phyloP scores from a whole-genome alignment of 2,329 filamentous ascomycete genomes.

The Pezicula radicicola region DNA sequence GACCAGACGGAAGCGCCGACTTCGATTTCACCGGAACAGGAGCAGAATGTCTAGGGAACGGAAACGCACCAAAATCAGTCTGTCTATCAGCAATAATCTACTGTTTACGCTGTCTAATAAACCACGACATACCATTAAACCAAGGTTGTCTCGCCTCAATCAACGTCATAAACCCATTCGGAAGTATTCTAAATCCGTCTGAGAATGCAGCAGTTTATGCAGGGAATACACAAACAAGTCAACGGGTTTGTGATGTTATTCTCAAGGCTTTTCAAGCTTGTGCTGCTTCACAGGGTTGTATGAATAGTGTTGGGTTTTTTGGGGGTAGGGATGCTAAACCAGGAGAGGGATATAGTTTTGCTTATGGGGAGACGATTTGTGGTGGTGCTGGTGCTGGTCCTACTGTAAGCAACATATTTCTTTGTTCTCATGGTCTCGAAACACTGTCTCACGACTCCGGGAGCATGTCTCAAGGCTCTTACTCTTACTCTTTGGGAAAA shows the following conservation, averaged over 20 bases:
- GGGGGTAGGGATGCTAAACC: constrained; percentile 60
- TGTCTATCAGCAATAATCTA: constrained; percentile 82
- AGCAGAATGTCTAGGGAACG: constrained; percentile 70
- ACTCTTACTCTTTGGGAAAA: too few relatives aligned
- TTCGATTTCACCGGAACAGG: constrained; percentile 77
- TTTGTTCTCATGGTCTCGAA: too few relatives aligned
- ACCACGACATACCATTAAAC: constrained; percentile 78
- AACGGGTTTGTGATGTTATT: constrained; percentile 71
- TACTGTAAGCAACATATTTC: too few relatives aligned
- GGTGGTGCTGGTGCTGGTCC: constrained; percentile 71
- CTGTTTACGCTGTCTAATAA: constrained; percentile 73
- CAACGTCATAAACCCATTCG: constrained; percentile 64
- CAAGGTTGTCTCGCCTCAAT: constrained; percentile 77
- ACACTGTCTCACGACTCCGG: too few relatives aligned
- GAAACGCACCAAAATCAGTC: constrained; percentile 75
- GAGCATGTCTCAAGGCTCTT: too few relatives aligned
- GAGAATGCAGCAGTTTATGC: constrained; percentile 72
- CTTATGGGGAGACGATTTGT: constrained; percentile 81
- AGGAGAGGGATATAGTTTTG: constrained; percentile 60
- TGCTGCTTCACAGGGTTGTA: constrained; percentile 73
- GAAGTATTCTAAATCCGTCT: constrained; percentile 68
- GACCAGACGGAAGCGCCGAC: constrained; percentile 67
- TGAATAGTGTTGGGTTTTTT: constrained; percentile 80
- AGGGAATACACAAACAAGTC: constrained; percentile 20
- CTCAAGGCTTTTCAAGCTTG: constrained; percentile 74